Percentiles rank a stretch among this genome's conserved stretches.
Evolutionary conservation across 2,329 filamentous ascomycete species (phyloP).

Genomic region (Cryphonectria carpinicola): DNA sequence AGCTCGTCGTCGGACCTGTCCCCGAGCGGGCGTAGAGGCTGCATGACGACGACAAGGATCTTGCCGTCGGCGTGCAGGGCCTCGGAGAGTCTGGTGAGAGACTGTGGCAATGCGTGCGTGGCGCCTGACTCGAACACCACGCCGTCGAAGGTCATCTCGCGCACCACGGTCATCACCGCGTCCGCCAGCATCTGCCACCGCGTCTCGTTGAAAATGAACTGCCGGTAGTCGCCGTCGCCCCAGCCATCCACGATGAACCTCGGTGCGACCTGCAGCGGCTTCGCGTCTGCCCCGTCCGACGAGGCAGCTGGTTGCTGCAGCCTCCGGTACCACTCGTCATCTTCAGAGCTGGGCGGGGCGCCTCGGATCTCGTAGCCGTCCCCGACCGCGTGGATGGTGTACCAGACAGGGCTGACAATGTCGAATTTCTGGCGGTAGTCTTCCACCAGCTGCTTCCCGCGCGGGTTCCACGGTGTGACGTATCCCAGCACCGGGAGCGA

Average conservation of each 20-base stretch:
- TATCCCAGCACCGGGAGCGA: constrained; percentile 31
- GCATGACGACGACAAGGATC: constrained; percentile 31
- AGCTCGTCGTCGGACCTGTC: constrained; percentile 19
- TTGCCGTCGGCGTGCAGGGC: constrained; percentile 27
- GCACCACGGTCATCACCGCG: constrained; percentile 27
- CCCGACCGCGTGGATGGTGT: constrained; percentile 30
- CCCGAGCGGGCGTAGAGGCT: constrained; percentile 24
- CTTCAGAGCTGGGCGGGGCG: constrained; percentile 28
- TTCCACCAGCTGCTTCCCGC: constrained; percentile 32
- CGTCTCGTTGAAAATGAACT: constrained; percentile 32
- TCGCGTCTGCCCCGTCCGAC: background rate
- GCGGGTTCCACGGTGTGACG: constrained; percentile 33
- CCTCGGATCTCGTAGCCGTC: constrained; percentile 29
- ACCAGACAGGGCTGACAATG: constrained; percentile 33
- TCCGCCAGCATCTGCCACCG: constrained; percentile 28
- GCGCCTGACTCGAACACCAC: constrained; percentile 32
- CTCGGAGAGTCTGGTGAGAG: constrained; percentile 27
- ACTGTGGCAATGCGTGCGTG: constrained; percentile 29
- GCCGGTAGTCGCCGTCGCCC: constrained; percentile 29
- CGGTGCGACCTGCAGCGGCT: constrained; percentile 27
- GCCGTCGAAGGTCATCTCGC: constrained; percentile 30
- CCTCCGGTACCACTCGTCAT: constrained; percentile 26
- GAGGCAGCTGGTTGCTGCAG: constrained; percentile 16
- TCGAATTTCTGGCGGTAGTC: constrained; percentile 32
- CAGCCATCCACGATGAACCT: constrained; percentile 33